Base-by-base conservation (phyloP, 306 rosid species). In the Vigna unguiculata region DNA sequence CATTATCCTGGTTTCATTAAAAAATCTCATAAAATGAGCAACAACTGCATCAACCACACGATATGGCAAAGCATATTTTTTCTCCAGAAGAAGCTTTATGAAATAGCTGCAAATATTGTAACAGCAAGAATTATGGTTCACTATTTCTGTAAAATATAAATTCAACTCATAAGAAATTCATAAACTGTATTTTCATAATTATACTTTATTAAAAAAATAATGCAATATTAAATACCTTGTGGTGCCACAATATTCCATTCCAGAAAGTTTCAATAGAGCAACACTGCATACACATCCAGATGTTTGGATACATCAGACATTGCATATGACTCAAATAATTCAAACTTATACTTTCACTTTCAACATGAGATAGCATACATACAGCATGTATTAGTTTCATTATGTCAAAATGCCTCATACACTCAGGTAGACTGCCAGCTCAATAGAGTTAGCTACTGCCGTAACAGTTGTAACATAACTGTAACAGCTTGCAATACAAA, bases 211-310 rank as follows among this genome's bases (percentile, higher is more conserved):
- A 46, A 62, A 57, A 14, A 61, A 75, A 32, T 34, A 53, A 36
- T 52, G 24, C 53, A 58, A 49, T 3, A 30, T 14, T n/a, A 41
- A 25, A 43, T 92, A 94, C 98, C 98, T 95, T 22, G 98, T 92
- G 49, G 98, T 92, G 76, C 98, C 97, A 83, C 97, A 86, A 84
- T 90, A 95, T 48, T 92, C 87, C 97, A 92, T 95, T 80, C 89
- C 91, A 25, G 93, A 89, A 66, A 95, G 97, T 85, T 84, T 95
- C 88, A 95, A 48, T 46, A 92, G 82, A 2, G 96, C 97, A 79
- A 85, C 98, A 84, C 98, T 94, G 92, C 47, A 86, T 81, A 80
- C 38, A 69, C 64, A 82, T 68, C 43, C 72, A 86, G 38, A 86
- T 71, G 25, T 67, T 49, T 38, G 49, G 58, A 82, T 46, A 71